A percentile compares a stretch with the other conserved stretches of the same genome.
phyloP scores from a whole-genome alignment of 495 filamentous ascomycete genomes.

The Lophium mytilinum region DNA sequence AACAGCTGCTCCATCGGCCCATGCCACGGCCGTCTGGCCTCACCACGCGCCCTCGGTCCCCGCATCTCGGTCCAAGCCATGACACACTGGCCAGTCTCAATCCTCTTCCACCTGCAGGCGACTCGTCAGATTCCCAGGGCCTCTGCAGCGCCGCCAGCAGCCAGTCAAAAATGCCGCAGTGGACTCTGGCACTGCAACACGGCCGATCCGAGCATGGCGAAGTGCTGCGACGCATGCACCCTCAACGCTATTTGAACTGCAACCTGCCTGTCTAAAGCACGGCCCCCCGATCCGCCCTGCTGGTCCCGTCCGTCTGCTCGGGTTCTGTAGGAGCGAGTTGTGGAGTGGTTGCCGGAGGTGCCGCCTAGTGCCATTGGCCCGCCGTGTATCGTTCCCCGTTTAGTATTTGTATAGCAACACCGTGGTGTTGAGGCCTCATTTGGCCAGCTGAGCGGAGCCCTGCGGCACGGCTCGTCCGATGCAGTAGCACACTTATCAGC shows the following conservation, averaged over 20 bases:
- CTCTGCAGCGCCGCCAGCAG: neutral
- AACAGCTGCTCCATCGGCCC: neutral
- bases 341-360: neutral
- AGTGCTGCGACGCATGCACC: slow-evolving; percentile 6
- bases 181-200: neutral
- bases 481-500: neutral
- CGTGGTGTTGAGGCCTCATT: neutral
- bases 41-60: no score
- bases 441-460: neutral
- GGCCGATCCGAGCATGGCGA: neutral
- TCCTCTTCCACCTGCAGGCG: slow-evolving; percentile 4
- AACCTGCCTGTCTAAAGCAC: neutral
- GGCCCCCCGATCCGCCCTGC: slow-evolving; percentile 7
- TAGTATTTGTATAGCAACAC: neutral
- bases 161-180: slow-evolving; percentile 15
- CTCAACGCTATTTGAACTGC: slow-evolving; percentile 5
- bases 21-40: no score
- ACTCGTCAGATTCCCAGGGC: neutral
- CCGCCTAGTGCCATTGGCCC: neutral
- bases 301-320: slow-evolving; percentile 10
- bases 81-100: neutral
- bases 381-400: neutral
- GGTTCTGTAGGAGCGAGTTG: neutral
- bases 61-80: no score
- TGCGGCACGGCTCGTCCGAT: slow-evolving; percentile 4